Conservation (phyloP, 495 filamentous ascomycete species). For the Thermochaetoides thermophila region DNA sequence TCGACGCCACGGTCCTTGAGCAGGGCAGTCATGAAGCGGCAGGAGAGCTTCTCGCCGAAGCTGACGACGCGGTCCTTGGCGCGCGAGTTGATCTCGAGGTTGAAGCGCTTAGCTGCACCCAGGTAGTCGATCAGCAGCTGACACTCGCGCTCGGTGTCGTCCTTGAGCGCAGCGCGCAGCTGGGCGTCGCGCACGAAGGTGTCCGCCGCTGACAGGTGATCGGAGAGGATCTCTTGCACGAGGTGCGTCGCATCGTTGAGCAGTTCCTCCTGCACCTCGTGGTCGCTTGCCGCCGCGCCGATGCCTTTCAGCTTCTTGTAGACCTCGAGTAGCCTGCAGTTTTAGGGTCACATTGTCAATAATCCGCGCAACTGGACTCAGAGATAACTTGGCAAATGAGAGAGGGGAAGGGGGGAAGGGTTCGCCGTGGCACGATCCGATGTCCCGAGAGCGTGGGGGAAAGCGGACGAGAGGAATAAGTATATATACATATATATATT, state of each 20-base stretch:
- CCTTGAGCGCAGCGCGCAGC: slow-evolving; percentile 40
- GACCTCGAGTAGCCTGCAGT: slow-evolving; percentile 34
- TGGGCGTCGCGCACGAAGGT: slow-evolving; percentile 43
- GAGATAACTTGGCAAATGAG: too few species aligned
- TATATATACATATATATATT: too few species aligned
- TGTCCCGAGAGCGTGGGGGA: slow-evolving; percentile 1
- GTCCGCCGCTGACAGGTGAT: slow-evolving; percentile 55
- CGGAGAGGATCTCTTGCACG: slow-evolving; percentile 57
- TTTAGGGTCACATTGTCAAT: slow-evolving; percentile 8
- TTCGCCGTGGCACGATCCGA: neutral
- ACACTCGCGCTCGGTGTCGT: slow-evolving; percentile 62
- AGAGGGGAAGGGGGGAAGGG: too few species aligned
- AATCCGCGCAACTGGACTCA: too few species aligned
- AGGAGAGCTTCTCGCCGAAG: slow-evolving; percentile 87
- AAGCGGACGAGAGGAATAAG: slow-evolving; percentile 1
- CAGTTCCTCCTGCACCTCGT: slow-evolving; percentile 46
- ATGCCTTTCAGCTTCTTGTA: slow-evolving; percentile 57
- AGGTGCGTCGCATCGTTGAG: slow-evolving; percentile 55
- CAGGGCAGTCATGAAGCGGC: slow-evolving; percentile 69
- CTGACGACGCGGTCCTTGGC: slow-evolving; percentile 83
- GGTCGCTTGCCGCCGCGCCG: slow-evolving; percentile 47
- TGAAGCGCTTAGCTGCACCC: slow-evolving; percentile 39
- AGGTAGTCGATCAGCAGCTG: slow-evolving; percentile 40
- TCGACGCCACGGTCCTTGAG: slow-evolving; percentile 63
- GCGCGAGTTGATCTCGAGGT: slow-evolving; percentile 58